Evolutionary conservation across 176 grass and related monocot species (phyloP), one percentile per base, ranked within the genome.

Genomic region (Avena atlantica): DNA sequence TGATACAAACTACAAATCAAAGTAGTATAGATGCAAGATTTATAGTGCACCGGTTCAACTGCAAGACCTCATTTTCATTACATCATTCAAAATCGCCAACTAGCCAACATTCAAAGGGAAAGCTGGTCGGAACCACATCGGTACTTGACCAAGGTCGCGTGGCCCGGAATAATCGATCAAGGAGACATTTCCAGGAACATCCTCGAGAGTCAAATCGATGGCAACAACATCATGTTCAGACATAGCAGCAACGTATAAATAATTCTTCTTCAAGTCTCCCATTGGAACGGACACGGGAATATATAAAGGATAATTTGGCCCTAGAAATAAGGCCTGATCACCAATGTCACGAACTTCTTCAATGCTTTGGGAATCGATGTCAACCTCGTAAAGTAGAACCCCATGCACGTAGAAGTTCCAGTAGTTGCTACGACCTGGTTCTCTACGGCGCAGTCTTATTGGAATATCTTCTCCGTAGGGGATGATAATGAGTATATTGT

Each of bases 101-200:
- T 61, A 61, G 20, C 8, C 1, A 48, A 11, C 6, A 9, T 16
- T 63, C 9, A 7, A 6, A 23, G 17, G 31, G 19, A 61, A 79
- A 44, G 53, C 52, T 61, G 76, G 76, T 15, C 15, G 31, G 19
- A 79, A 79, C 76, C 76, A 79, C 56, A 79, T 61, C 3, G 53
- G 55, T 10, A 23, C 34, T 40, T 23, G 76, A 23, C 7, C 8
- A 1, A 31, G 31, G 44, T 78, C 9, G 8, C 1, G 0, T 61
- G 76, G 55, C 6, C 55, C 19, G 3, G 20, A 13, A 21, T 79
- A 79, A 11, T 60, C 3, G 2, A 61, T 79, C 6, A 23, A 42
- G 11, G 10, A n/a, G 53, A 42, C 1, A 19, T 13, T 59, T 19
- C 0, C 2, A n/a, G 0, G 53, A 44, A 9, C 4, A 14, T 60